phyloP scores from a whole-genome alignment of 169 alveolate species.

The Perkinsus marinus region DNA sequence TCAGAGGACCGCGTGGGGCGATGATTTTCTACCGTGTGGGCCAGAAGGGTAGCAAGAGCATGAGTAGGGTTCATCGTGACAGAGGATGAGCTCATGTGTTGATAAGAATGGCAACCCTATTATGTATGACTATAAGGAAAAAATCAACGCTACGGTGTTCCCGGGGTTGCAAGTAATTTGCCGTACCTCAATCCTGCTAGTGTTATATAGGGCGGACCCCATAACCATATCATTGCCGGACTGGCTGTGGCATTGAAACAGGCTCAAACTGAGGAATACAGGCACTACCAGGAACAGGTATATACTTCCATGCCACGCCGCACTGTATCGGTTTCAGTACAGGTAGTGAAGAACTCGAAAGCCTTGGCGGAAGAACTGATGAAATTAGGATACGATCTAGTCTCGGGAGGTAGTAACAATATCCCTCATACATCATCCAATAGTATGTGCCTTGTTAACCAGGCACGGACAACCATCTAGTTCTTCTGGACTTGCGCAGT shows the following conservation, averaged over 20 bases:
- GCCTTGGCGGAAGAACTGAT: background rate
- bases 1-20: constrained; percentile 13
- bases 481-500: too few species aligned
- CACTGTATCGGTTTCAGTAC: background rate
- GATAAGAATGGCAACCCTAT: background rate
- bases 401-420: too few species aligned
- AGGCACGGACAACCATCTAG: too few species aligned
- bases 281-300: background rate
- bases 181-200: too few species aligned
- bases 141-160: background rate
- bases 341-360: background rate
- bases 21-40: background rate
- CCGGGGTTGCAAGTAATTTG: background rate
- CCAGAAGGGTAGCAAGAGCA: too few species aligned
- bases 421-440: too few species aligned
- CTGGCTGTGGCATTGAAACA: background rate
- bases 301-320: too few species aligned
- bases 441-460: too few species aligned
- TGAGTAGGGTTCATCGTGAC: too few species aligned
- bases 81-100: too few species aligned
- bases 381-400: background rate
- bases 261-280: background rate
- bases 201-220: background rate
- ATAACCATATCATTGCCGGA: background rate
- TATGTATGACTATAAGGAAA: background rate